These are phyloP conservation scores for Sugiyamaella sp. DNA, from an alignment of 1,139 yeast genomes.

Conservation along the genomic window DNA sequence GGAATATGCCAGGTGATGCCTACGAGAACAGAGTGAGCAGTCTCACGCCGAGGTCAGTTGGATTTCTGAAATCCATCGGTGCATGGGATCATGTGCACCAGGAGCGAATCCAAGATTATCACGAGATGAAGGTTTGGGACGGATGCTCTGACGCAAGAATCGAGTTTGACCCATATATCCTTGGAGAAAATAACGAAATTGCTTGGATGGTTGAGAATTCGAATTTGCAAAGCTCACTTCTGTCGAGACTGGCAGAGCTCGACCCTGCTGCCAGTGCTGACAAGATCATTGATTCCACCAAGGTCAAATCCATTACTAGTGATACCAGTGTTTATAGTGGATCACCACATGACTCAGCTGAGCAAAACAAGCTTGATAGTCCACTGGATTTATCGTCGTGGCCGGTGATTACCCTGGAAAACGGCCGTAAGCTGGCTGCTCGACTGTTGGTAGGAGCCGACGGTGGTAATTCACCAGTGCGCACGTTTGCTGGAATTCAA, in stretches of 20 bases:
- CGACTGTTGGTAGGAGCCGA: slow-evolving; percentile 91
- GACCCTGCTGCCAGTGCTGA: slow-evolving; percentile 32
- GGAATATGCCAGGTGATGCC: slow-evolving; percentile 55
- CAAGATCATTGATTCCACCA: slow-evolving; percentile 59
- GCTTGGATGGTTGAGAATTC: slow-evolving; percentile 91
- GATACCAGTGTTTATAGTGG: no score
- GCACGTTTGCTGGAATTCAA: slow-evolving; percentile 77
- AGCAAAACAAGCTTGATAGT: no score
- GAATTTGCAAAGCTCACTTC: slow-evolving; percentile 76
- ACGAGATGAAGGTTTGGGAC: slow-evolving; percentile 83
- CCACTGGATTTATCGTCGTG: slow-evolving; percentile 56
- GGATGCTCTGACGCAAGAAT: slow-evolving; percentile 72
- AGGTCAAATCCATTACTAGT: slow-evolving; percentile 50
- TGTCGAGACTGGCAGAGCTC: slow-evolving; percentile 58
- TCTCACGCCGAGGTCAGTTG: slow-evolving; percentile 77
- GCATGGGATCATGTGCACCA: slow-evolving; percentile 71
- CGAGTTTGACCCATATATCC: slow-evolving; percentile 62
- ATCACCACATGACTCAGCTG: no score
- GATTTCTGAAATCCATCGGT: slow-evolving; percentile 67
- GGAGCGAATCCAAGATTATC: slow-evolving; percentile 77
- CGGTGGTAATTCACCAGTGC: slow-evolving; percentile 93
- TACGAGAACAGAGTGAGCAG: slow-evolving; percentile 85
- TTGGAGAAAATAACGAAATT: slow-evolving; percentile 43
- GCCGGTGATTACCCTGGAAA: slow-evolving; percentile 75
- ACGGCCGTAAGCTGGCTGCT: slow-evolving; percentile 66